Evolutionary conservation across 495 filamentous ascomycete genomes (phyloP).

Genomic region (Penicillium angulare): DNA sequence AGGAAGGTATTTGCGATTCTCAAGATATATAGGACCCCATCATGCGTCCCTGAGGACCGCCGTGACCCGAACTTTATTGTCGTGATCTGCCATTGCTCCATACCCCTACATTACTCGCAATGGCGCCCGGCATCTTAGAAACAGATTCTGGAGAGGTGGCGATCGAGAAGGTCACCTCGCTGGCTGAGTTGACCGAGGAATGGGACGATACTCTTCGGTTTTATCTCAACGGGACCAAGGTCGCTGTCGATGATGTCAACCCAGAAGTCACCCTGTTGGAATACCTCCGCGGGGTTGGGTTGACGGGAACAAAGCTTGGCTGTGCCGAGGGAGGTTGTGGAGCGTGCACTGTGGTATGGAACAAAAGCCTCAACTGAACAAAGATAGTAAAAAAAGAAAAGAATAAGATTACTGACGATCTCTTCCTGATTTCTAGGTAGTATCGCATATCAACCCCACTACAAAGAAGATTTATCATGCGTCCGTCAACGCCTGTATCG

Average conservation of each 20-base stretch:
- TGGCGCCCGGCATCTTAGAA: constrained; percentile 59
- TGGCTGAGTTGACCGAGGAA: constrained; percentile 57
- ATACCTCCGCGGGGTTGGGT: constrained; percentile 84
- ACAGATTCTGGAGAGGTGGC: constrained; percentile 45
- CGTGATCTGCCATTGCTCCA: neutral
- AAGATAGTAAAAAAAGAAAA: neutral
- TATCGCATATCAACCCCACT: constrained; percentile 90
- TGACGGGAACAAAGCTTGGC: constrained; percentile 73
- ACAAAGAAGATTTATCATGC: constrained; percentile 89
- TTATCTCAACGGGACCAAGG: constrained; percentile 94
- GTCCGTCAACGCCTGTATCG: constrained; percentile 90
- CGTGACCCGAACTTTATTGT: constrained; percentile 10
- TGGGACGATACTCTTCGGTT: constrained; percentile 75
- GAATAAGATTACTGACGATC: neutral
- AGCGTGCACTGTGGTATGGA: constrained; percentile 87
- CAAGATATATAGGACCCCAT: constrained; percentile 5
- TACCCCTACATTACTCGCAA: constrained; percentile 22
- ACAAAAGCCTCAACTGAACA: neutral
- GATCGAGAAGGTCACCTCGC: constrained; percentile 36
- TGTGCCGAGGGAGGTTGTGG: constrained; percentile 97
- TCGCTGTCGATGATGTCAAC: constrained; percentile 77
- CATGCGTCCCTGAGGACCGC: constrained; percentile 6
- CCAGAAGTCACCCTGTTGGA: constrained; percentile 92
- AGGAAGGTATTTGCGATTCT: constrained; percentile 22
- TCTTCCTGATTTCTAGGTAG: constrained; percentile 48